Evolutionary conservation across 306 rosid genomes (phyloP), one percentile per base, ranked within the genome.

Genomic region (Medicago ruthenica): DNA sequence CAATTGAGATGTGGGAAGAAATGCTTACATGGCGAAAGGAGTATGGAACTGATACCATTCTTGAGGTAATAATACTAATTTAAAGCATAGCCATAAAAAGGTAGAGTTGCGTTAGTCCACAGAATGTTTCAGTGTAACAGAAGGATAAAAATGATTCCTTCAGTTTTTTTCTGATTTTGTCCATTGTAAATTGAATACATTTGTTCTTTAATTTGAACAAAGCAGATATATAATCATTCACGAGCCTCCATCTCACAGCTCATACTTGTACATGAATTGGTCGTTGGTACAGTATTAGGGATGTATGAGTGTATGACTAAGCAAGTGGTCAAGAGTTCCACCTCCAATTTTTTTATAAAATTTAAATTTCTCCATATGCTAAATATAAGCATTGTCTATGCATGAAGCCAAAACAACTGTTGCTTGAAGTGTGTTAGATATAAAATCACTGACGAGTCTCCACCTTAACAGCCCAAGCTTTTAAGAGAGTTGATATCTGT

Each of bases 11-110:
- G 88, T 96, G 99, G 99, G 93, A 90, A 78, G 98, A 92, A 83
- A 92, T 96, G 99, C 98, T 96, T 71, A 60, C 27, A 48, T 96
- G 99, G 99, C 91, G 98, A 77, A 96, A 82, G 73, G 99, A 96
- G 80, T 96, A 81, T 62, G 96, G 94, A 88, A 85, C 97, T 3
- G 99, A 96, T 77, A 83, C 93, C 12, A 87, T 96, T 68, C 80
- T 90, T 70, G 97, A 96, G 99, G 99, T 92, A 87, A 86, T 57
- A 60, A 70, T 78, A 55, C 69, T 20, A 53, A 37, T 61, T 40
- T 67, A 16, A 84, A 76, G 74, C 34, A 36, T 24, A 57, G 64
- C 47, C 58, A 11, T 15, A 15, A 27, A 27, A 34, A 27, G 21
- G 9, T 59, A 18, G 55, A 34, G 70, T 55, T 64, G 45, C 27